These are phyloP conservation scores for Flaveria floridana DNA, from an alignment of 140 eudicot species.

Conservation along the genomic window DNA sequence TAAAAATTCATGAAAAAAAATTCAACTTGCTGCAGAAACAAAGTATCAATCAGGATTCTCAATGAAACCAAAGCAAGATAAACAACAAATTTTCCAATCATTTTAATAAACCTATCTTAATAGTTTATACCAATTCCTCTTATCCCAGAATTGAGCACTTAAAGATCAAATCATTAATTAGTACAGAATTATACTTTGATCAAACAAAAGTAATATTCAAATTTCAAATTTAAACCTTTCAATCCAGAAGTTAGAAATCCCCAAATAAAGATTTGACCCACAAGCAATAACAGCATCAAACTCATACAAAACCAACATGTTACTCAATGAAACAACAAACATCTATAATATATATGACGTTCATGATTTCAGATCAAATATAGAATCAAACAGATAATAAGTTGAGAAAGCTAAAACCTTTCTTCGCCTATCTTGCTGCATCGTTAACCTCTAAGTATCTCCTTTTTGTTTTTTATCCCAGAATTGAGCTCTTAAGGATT, in stretches of 20 bases:
- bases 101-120: neutral
- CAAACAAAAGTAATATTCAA: too few relatives aligned
- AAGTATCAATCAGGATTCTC: too few relatives aligned
- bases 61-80: neutral
- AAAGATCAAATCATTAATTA: neutral
- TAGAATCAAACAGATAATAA: neutral
- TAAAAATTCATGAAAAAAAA: too few relatives aligned
- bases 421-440: slow-evolving; percentile 67
- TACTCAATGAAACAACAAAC: neutral
- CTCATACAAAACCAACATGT: neutral
- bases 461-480: too few relatives aligned
- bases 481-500: neutral
- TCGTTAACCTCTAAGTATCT: slow-evolving; percentile 23
- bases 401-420: slow-evolving; percentile 43
- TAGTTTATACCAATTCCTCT: neutral
- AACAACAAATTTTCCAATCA: neutral
- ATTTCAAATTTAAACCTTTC: too few relatives aligned
- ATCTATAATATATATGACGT: neutral
- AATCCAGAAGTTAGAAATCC: too few relatives aligned
- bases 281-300: neutral
- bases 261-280: neutral
- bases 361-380: neutral
- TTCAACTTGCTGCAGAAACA: neutral
- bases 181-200: neutral
- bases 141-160: neutral